Evolutionary conservation across 1,284 basidiomycete genomes (phyloP).

Genomic region (Rhodofomes roseus): DNA sequence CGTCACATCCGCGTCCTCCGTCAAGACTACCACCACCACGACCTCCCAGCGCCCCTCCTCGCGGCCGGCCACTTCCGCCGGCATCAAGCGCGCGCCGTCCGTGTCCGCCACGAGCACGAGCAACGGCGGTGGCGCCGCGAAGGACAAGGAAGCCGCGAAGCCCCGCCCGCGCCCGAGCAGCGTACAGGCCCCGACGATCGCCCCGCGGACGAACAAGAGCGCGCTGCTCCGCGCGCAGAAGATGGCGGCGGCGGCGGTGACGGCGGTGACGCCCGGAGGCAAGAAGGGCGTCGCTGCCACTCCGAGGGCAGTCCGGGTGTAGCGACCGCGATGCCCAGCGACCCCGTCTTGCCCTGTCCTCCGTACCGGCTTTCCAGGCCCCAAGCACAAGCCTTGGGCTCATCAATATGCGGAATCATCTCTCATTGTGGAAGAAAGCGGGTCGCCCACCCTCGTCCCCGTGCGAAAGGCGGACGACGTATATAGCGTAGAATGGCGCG

Average conservation of each 20-base stretch:
- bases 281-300: slow-evolving; percentile 14
- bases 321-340: neutral
- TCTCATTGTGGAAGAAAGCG: neutral
- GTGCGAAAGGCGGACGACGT: neutral
- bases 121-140: neutral
- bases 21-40: slow-evolving; percentile 23
- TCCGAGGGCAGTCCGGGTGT: slow-evolving; percentile 17
- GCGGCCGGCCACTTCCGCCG: neutral
- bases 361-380: too few relatives aligned
- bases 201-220: slow-evolving; percentile 69
- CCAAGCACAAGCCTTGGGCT: neutral
- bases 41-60: slow-evolving; percentile 13
- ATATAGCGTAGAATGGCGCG: neutral
- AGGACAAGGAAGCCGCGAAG: slow-evolving; percentile 12
- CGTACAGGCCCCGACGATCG: slow-evolving; percentile 52
- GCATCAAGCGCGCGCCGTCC: neutral
- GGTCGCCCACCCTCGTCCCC: neutral
- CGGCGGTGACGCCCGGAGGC: slow-evolving; percentile 9
- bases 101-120: neutral
- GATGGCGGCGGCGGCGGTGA: slow-evolving; percentile 34
- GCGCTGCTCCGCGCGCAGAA: slow-evolving; percentile 70
- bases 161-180: slow-evolving; percentile 51
- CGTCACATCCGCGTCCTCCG: slow-evolving; percentile 12
- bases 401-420: neutral
- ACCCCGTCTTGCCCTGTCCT: too few relatives aligned